Base-by-base conservation (phyloP, 2,329 filamentous ascomycete species). In the Talaromyces atroroseus region DNA sequence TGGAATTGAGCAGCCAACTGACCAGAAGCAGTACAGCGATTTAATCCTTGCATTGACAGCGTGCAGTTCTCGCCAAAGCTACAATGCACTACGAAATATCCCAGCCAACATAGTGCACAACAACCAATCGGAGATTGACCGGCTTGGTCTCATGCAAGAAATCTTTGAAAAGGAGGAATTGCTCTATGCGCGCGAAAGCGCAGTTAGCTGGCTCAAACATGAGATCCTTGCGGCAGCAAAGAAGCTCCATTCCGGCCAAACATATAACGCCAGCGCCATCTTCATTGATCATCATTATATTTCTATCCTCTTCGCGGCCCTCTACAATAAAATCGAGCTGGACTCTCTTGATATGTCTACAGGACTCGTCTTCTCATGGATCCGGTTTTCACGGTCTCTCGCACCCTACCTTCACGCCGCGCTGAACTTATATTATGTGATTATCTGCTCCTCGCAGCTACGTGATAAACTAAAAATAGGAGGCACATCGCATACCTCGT, bases 161-260 rank as follows among this genome's bases (percentile, higher is more conserved):
- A 80, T 81, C 2, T 70, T 84, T 3, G 78, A 82, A 59, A 74
- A 82, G 50, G 79, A 79, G 18, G 74, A 75, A 0, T 78, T 81
- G 57, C 75, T 78, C 47, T 80, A 80, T 16, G 75, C 82, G 38
- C 82, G 81, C 62, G 80, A 81, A 36, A 78, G 77, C 44, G 82
- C 82, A 2, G 77, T 85, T 5, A 77, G 78, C 34, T 85, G 82
- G 82, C 70, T 85, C 34, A 85, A 84, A 63, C 75, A 81, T 42
- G 82, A 84, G 63, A 79, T 82, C 0, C 73, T 84, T 5, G 74
- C 78, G 61, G 76, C 78, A 4, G 34, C 34, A 40, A 40, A 54
- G 34, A 23, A 42, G 10, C 32, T 42, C 38, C 5, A 20, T 42
- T 6, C 38, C 38, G 18, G 12, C n/a, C 76, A 59, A 53, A 60